These are phyloP conservation scores for rapeseed (Brassica napus) DNA, from an alignment of 345 rosid species.

Conservation along the genomic window Da-Ae NC_063442.1:28243501-28244000, in stretches of 20 bases:
- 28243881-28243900: conserved; percentile 11
- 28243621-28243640: too few species aligned
- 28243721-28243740: neutral
- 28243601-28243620: too few species aligned
- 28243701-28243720: neutral
- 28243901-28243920: neutral
- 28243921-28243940: neutral
- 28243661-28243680: too few species aligned
- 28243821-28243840: neutral
- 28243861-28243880: neutral
- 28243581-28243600: too few species aligned
- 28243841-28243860: neutral
- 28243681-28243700: too few species aligned
- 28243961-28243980: conserved; percentile 4
- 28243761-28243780: neutral
- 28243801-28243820: neutral
- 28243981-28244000: conserved; percentile 12
- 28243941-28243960: neutral
- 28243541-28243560: too few species aligned
- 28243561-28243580: too few species aligned
- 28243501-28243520: too few species aligned
- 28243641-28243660: too few species aligned
- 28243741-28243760: neutral
- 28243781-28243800: neutral
- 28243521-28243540: too few species aligned